These are phyloP conservation scores for Lizonia empirigonia DNA, from an alignment of 2,329 filamentous ascomycete genomes.

Conservation along the genomic window DNA sequence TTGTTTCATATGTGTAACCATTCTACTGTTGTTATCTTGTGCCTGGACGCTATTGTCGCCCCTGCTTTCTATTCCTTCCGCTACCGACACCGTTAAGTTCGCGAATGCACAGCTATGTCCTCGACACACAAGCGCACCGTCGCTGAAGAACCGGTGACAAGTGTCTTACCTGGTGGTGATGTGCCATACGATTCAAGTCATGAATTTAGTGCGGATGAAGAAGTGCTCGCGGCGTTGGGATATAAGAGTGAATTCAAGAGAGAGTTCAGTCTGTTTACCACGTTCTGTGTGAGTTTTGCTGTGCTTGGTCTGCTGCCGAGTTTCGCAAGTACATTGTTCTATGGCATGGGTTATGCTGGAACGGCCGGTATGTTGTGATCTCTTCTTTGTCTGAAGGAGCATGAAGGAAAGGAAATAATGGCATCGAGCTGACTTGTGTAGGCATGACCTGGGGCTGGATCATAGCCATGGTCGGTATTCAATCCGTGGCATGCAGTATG, in stretches of 20 bases:
- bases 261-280: constrained; percentile 75
- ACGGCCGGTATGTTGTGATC: constrained; percentile 44
- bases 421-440: constrained; percentile 24
- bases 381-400: background rate
- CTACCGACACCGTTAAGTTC: background rate
- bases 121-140: constrained; percentile 34
- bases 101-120: constrained; percentile 12
- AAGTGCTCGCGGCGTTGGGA: constrained; percentile 65
- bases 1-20: background rate
- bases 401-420: background rate
- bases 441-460: constrained; percentile 81
- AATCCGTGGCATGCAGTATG: constrained; percentile 68
- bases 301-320: constrained; percentile 73
- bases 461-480: constrained; percentile 73
- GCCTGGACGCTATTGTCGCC: constrained; percentile 1
- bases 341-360: constrained; percentile 64
- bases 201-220: constrained; percentile 61
- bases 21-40: background rate
- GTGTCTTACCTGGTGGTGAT: constrained; percentile 57
- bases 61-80: constrained; percentile 3
- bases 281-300: constrained; percentile 75
- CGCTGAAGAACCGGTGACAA: constrained; percentile 59
- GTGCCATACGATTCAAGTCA: constrained; percentile 54
- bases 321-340: constrained; percentile 73
- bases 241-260: constrained; percentile 70